Evolutionary conservation across 2,329 filamentous ascomycete species (phyloP).

Genomic region (Diaporthe sp.): DNA sequence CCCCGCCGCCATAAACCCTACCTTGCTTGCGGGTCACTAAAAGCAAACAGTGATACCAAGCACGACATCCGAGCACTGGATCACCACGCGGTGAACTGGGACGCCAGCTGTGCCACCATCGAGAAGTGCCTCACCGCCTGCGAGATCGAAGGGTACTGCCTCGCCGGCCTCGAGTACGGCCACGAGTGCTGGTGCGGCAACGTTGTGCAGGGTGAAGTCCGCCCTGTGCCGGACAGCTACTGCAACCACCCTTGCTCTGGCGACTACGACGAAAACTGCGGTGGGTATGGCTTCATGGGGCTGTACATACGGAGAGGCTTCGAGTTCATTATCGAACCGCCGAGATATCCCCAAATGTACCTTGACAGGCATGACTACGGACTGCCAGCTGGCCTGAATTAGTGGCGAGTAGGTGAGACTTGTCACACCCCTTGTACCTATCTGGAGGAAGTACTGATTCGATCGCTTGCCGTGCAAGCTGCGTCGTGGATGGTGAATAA

Average conservation of each 20-base stretch:
- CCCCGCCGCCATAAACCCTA: too few relatives aligned
- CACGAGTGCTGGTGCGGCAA: constrained; percentile 40
- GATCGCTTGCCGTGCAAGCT: neutral
- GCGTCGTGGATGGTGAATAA: too few relatives aligned
- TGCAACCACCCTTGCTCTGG: constrained; percentile 25
- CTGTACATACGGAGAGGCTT: constrained; percentile 5
- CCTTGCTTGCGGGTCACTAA: too few relatives aligned
- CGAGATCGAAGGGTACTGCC: constrained; percentile 26
- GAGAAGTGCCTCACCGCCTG: constrained; percentile 17
- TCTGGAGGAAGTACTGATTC: too few relatives aligned
- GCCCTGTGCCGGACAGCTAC: neutral
- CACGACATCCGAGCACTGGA: constrained; percentile 15
- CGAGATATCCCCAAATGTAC: neutral
- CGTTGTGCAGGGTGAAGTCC: neutral
- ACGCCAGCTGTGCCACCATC: constrained; percentile 10
- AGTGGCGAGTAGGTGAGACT: too few relatives aligned
- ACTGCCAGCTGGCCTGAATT: neutral
- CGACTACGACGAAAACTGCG: neutral
- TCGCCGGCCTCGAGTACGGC: constrained; percentile 35
- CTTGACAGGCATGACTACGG: neutral
- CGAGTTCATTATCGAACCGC: neutral
- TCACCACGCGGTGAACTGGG: constrained; percentile 7
- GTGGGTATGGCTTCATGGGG: constrained; percentile 27
- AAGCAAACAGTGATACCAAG: neutral
- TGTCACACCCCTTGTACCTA: too few relatives aligned